Conservation (phyloP, 345 rosid species). For the Garcia nutans region DNA sequence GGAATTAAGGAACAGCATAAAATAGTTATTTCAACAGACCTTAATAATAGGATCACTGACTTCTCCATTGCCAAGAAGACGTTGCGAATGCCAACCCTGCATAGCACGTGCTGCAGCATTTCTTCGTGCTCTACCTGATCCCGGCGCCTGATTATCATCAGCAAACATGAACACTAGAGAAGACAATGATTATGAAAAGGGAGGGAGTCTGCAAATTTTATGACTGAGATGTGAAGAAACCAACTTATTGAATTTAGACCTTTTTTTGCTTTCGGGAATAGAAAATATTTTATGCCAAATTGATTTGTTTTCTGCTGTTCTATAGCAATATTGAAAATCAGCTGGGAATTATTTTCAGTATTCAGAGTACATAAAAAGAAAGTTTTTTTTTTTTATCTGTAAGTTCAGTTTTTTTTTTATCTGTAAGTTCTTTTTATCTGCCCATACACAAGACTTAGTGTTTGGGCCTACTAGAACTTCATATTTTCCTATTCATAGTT, state of each 20-base stretch:
- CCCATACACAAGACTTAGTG: no score
- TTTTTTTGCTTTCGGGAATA: no score
- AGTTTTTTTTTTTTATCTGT: no score
- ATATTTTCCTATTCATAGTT: no score
- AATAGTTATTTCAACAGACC: conserved; percentile 32
- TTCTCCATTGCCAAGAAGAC: conserved; percentile 53
- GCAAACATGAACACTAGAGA: conserved; percentile 16
- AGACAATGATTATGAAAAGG: not conserved
- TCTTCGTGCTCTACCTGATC: conserved; percentile 60
- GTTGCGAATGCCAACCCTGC: conserved; percentile 79
- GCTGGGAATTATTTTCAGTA: no score
- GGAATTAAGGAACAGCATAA: not conserved
- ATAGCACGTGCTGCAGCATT: conserved; percentile 80
- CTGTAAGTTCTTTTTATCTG: no score
- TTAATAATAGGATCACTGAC: conserved; percentile 56
- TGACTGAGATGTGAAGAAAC: not conserved
- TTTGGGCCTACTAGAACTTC: no score
- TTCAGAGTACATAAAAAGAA: not conserved
- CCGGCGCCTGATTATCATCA: conserved; percentile 42
- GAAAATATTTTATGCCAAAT: not conserved
- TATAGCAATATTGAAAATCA: not conserved
- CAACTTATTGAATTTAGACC: not conserved
- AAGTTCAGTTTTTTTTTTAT: no score
- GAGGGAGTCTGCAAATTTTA: not conserved
- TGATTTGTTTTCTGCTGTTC: not conserved